phyloP scores from a whole-genome alignment of 2,329 filamentous ascomycete genomes.

The Furcasterigmium sp. region DNA sequence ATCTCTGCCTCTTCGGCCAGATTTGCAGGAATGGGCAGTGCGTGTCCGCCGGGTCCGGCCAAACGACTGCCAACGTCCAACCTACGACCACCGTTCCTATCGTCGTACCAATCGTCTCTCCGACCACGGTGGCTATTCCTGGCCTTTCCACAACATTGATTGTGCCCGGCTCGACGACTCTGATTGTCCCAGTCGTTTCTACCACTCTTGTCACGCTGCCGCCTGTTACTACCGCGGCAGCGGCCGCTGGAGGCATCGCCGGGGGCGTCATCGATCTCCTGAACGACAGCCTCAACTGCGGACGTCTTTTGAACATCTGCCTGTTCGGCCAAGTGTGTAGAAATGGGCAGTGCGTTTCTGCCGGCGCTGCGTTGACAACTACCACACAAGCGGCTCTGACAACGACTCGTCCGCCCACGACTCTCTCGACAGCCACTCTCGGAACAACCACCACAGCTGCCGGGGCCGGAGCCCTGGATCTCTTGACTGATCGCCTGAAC shows the following conservation, averaged over 20 bases:
- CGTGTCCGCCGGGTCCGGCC: neutral
- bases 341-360: neutral
- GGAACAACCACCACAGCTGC: neutral
- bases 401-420: neutral
- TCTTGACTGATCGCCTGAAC: neutral
- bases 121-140: neutral
- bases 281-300: conserved; percentile 1
- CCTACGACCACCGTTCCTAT: neutral
- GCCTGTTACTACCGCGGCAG: neutral
- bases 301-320: conserved; percentile 1
- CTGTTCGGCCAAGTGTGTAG: neutral
- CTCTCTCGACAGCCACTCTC: neutral
- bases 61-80: neutral
- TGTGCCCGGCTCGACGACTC: neutral
- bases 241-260: neutral
- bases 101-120: neutral
- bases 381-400: neutral
- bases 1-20: neutral
- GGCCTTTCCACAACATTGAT: neutral
- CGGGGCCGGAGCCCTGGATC: neutral
- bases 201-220: neutral
- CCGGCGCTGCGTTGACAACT: neutral
- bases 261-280: neutral
- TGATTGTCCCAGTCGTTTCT: neutral
- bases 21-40: neutral